phyloP scores from a whole-genome alignment of 2,329 filamentous ascomycete genomes.

The Incumbomyces delicatus region DNA sequence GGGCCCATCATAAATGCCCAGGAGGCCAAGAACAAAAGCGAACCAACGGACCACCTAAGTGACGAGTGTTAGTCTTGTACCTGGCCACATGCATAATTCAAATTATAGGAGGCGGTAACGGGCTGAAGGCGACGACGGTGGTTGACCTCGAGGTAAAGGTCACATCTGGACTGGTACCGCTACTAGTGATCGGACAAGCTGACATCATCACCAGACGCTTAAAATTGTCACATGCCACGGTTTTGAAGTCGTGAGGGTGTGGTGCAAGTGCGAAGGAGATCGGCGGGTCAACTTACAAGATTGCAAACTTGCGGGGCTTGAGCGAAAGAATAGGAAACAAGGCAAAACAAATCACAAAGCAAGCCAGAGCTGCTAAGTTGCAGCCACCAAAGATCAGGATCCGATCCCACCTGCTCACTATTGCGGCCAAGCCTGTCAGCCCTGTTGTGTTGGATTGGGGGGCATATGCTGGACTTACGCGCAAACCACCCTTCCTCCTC shows the following conservation, averaged over 20 bases:
- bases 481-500: constrained; percentile 95
- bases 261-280: constrained; percentile 10
- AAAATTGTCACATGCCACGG: constrained; percentile 18
- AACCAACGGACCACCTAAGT: constrained; percentile 86
- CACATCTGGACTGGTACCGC: background rate
- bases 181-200: constrained; percentile 10
- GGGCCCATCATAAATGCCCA: constrained; percentile 95
- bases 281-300: constrained; percentile 64
- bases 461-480: constrained; percentile 54
- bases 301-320: constrained; percentile 86
- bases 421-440: constrained; percentile 21
- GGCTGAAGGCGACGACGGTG: background rate
- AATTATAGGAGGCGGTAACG: background rate
- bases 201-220: constrained; percentile 21
- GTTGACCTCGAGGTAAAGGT: background rate
- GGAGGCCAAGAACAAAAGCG: constrained; percentile 76
- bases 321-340: constrained; percentile 75
- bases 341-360: constrained; percentile 88
- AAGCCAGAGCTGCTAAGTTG: constrained; percentile 77
- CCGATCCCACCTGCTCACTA: constrained; percentile 96
- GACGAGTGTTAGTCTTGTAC: constrained; percentile 18
- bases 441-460: background rate
- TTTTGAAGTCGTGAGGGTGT: constrained; percentile 14
- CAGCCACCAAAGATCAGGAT: constrained; percentile 84
- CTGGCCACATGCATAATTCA: constrained; percentile 11